phyloP scores from a whole-genome alignment of 225 moss, liverwort and hornwort genomes.

The Marchantia paleacea region DNA sequence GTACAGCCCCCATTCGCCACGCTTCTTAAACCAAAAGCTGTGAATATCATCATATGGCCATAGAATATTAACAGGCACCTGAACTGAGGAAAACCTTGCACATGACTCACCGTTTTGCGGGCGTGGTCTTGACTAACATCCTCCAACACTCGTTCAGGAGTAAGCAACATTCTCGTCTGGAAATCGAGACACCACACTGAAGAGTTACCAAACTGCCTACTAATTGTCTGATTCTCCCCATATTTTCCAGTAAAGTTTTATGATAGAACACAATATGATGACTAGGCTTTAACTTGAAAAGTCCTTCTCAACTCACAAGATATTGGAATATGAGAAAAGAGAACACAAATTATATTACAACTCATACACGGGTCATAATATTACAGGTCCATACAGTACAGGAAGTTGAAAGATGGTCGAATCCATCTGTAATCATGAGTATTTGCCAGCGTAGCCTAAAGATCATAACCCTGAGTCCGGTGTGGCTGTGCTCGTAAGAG shows the following conservation, averaged over 20 bases:
- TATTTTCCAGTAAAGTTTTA: not conserved
- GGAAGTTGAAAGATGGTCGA: not conserved
- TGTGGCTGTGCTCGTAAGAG: too few species aligned
- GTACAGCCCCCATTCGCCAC: not conserved
- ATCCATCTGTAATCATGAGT: too few species aligned
- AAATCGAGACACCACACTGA: not conserved
- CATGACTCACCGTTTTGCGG: constrained; percentile 72
- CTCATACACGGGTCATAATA: not conserved
- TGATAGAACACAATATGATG: too few species aligned
- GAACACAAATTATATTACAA: too few species aligned
- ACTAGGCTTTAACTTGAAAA: too few species aligned
- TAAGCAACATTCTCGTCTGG: constrained; percentile 81
- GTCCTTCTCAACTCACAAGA: too few species aligned
- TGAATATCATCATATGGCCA: not conserved
- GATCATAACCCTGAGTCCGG: too few species aligned
- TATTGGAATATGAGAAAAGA: too few species aligned
- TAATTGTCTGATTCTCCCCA: not conserved
- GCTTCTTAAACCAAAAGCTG: not conserved
- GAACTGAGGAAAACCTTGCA: not conserved
- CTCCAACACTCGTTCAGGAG: constrained; percentile 90
- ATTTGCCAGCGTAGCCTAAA: too few species aligned
- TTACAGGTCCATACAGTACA: not conserved
- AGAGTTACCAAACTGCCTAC: not conserved
- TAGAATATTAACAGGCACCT: not conserved
- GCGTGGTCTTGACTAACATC: constrained; percentile 99